phyloP scores from a whole-genome alignment of 2,329 filamentous ascomycete species.

The Fusarium marasasianum region DNA sequence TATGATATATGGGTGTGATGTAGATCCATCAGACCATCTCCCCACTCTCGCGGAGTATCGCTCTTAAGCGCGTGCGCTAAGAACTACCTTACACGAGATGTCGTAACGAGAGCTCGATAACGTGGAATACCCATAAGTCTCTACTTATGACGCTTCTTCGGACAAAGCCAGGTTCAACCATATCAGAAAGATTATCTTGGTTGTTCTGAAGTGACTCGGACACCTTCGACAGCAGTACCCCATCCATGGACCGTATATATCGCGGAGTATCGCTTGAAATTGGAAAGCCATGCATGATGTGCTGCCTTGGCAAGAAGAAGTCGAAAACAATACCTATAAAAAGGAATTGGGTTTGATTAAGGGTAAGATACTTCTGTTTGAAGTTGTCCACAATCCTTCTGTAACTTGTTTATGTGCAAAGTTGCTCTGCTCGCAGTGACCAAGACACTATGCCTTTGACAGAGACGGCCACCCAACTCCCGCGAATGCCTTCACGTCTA shows the following conservation, averaged over 20 bases:
- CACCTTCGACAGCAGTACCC: background rate
- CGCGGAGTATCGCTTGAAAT: background rate
- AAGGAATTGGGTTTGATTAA: background rate
- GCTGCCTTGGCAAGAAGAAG: background rate
- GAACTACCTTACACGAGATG: background rate
- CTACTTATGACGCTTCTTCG: background rate
- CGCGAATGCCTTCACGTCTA: background rate
- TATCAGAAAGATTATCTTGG: background rate
- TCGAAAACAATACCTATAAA: background rate
- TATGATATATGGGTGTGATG: background rate
- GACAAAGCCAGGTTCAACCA: background rate
- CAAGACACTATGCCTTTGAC: background rate
- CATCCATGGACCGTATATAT: no score
- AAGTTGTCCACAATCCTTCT: background rate
- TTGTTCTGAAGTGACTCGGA: background rate
- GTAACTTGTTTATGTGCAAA: background rate
- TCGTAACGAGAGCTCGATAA: no score
- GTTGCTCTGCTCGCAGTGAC: background rate
- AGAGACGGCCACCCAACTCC: background rate
- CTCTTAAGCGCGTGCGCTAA: background rate
- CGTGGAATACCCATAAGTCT: no score
- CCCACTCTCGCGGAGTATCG: constrained; percentile 1
- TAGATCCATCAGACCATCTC: background rate
- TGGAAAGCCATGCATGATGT: background rate
- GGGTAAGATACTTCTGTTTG: no score